phyloP scores from a whole-genome alignment of 1,139 yeast species.

The Yamadazyma blattariae region DNA sequence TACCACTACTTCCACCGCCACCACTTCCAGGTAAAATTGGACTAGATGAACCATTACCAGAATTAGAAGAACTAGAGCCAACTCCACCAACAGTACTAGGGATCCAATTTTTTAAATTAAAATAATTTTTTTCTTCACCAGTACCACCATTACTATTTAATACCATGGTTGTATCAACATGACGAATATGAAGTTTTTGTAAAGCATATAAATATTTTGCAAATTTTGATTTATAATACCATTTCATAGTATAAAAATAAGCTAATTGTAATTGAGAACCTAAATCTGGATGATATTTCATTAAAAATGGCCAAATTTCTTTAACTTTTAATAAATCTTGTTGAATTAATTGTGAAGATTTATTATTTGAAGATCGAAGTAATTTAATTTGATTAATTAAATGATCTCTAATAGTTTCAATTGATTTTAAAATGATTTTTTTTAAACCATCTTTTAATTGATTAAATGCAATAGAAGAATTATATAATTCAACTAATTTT shows the following conservation, averaged over 20 bases:
- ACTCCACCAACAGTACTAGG: constrained; percentile 8
- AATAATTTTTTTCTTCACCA: constrained; percentile 25
- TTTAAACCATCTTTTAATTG: constrained; percentile 40
- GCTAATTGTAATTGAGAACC: constrained; percentile 79
- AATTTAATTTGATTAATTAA: constrained; percentile 62
- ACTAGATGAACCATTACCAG: constrained; percentile 1
- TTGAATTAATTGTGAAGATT: constrained; percentile 76
- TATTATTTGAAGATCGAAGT: constrained; percentile 44
- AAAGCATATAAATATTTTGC: constrained; percentile 76
- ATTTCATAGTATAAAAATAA: constrained; percentile 80
- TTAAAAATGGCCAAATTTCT: constrained; percentile 59
- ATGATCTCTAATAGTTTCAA: constrained; percentile 75
- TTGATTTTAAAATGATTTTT: constrained; percentile 46
- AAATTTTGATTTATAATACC: constrained; percentile 86
- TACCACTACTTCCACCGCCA: not conserved
- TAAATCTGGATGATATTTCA: constrained; percentile 54
- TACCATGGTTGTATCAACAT: constrained; percentile 50
- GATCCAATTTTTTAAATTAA: constrained; percentile 30
- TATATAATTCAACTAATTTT: constrained; percentile 17
- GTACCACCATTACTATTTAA: constrained; percentile 48
- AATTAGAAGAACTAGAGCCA: constrained; percentile 1
- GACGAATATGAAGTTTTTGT: constrained; percentile 55
- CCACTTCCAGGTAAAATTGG: constrained; percentile 2
- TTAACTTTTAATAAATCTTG: constrained; percentile 56
- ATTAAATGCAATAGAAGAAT: constrained; percentile 29